Base-by-base conservation (phyloP, 306 rosid species). In the Trifolium fragiferum region DNA sequence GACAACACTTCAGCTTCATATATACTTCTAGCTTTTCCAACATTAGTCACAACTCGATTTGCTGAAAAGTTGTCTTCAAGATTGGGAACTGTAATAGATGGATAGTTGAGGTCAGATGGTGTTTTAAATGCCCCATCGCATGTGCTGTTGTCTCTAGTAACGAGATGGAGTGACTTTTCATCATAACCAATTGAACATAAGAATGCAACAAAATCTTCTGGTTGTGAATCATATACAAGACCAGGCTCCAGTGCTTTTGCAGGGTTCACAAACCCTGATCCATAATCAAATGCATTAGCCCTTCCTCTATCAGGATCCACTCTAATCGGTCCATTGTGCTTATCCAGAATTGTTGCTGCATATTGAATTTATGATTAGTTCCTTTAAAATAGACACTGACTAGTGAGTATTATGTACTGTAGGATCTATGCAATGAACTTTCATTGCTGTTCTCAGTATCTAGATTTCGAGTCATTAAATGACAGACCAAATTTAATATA, bases 251-350 rank as follows among this genome's bases (percentile, higher is more conserved):
- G 89, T 40, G 76, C 93, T 74, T 85, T 86, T 35, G 75, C 64
- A 2, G 96, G 96, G 81, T 87, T 90, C 77, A 88, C 81, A 82
- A 90, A 90, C 51, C 96, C 96, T 49, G 96, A 85, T 44, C 96
- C 96, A 73, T 80, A 88, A 75, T 90, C 96, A 70, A 90, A 90
- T 32, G 93, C 83, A 46, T 87, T 87, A 23, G 88, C 93, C 73
- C 64, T 83, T 85, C 84, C 85, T 77, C 85, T 71, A 37, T 82
- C 89, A 30, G 92, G 93, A 76, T 90, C 92, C 9, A 76, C 90
- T 71, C 18, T 59, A 66, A 90, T 85, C 8, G 85, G 93, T 68
- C 74, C 53, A 77, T 78, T 80, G 23, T 74, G 70, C 80, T 88
- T 90, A 66, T 90, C 96, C 82, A 88, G 73, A 85, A 82, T 47